Evolutionary conservation across 2,329 filamentous ascomycete species (phyloP).

Genomic region (Remersonia thermophila): DNA sequence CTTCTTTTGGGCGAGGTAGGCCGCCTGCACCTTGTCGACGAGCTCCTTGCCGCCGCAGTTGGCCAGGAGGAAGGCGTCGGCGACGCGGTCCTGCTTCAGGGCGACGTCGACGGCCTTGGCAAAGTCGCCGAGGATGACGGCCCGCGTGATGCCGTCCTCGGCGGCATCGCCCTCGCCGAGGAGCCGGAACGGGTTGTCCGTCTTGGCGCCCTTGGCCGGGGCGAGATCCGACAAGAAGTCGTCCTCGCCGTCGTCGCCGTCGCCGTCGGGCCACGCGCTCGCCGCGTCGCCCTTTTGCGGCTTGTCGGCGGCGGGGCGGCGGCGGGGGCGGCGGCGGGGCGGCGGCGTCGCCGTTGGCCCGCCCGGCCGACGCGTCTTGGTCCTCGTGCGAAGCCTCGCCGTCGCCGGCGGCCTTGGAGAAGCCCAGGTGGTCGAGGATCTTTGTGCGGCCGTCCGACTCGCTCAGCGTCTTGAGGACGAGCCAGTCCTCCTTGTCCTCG

Average conservation of each 20-base stretch:
- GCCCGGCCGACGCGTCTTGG: too few species aligned
- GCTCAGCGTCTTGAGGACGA: constrained; percentile 79
- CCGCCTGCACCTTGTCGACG: constrained; percentile 83
- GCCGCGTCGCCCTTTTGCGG: constrained; percentile 53
- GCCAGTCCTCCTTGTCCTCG: constrained; percentile 93
- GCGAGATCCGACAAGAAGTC: constrained; percentile 78
- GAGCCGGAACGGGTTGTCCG: constrained; percentile 86
- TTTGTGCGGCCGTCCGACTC: constrained; percentile 74
- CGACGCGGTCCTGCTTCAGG: constrained; percentile 76
- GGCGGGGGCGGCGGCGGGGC: too few species aligned
- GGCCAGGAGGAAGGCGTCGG: constrained; percentile 95
- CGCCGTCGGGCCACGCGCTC: constrained; percentile 69
- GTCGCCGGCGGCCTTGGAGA: constrained; percentile 45
- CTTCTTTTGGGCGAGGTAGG: constrained; percentile 75
- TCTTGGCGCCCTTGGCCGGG: constrained; percentile 82
- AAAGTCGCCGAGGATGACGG: constrained; percentile 83
- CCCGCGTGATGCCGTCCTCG: constrained; percentile 76
- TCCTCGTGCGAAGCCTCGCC: constrained; percentile 7
- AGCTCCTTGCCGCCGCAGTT: constrained; percentile 91
- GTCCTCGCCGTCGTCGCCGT: constrained; percentile 60
- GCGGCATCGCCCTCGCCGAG: constrained; percentile 73
- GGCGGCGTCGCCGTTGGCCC: too few species aligned
- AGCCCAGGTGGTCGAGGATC: constrained; percentile 83
- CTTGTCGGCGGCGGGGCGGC: constrained; percentile 36
- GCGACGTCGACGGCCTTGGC: constrained; percentile 81